Conservation (phyloP, 2,329 filamentous ascomycete genomes). For the Aspergillus jensenii region DNA sequence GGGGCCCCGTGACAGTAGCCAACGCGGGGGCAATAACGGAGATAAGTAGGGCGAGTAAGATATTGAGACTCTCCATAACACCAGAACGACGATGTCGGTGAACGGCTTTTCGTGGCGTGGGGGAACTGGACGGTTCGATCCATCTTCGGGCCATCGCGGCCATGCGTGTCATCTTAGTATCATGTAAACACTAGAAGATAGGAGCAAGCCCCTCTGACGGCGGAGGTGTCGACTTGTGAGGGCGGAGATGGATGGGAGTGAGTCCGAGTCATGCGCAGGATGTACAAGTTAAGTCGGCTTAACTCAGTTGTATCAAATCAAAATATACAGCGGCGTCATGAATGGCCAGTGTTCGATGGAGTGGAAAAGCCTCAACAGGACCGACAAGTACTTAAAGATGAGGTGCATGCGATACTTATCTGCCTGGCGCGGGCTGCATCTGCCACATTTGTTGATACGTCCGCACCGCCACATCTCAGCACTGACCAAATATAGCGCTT, state of each 20-base stretch:
- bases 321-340: not conserved
- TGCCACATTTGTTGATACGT: not conserved
- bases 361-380: not conserved
- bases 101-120: slow-evolving; percentile 55
- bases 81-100: slow-evolving; percentile 71
- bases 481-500: not conserved
- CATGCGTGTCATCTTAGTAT: not conserved
- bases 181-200: not conserved
- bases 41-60: slow-evolving; percentile 62
- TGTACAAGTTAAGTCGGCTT: not conserved
- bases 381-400: not conserved
- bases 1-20: slow-evolving; percentile 61
- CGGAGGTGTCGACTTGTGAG: slow-evolving; percentile 14
- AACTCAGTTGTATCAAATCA: not conserved
- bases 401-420: not conserved
- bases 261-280: slow-evolving; percentile 1
- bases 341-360: not conserved
- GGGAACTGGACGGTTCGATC: slow-evolving; percentile 16
- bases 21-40: slow-evolving; percentile 62
- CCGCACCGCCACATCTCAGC: slow-evolving; percentile 9
- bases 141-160: not conserved
- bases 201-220: slow-evolving; percentile 10
- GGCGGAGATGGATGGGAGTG: slow-evolving; percentile 2
- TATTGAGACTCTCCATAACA: slow-evolving; percentile 63
- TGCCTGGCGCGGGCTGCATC: not conserved